phyloP scores from a whole-genome alignment of 495 filamentous ascomycete genomes.

The Platismatia glauca region DNA sequence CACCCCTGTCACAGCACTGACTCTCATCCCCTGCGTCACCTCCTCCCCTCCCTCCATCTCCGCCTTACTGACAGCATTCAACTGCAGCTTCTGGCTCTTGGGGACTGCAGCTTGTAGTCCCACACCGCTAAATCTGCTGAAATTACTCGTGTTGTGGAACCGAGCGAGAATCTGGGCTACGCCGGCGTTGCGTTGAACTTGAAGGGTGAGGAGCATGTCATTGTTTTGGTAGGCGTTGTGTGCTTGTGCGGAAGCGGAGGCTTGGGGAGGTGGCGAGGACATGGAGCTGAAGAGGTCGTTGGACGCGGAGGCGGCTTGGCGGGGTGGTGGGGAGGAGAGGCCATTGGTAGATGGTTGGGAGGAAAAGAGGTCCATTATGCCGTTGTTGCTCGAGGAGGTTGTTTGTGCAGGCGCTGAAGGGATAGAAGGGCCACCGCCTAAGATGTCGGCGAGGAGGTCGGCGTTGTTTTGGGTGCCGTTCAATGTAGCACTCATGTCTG shows the following conservation, averaged over 20 bases:
- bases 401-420: slow-evolving; percentile 36
- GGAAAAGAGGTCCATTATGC: slow-evolving; percentile 83
- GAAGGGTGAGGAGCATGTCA: slow-evolving; percentile 66
- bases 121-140: slow-evolving; percentile 56
- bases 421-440: slow-evolving; percentile 45
- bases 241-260: slow-evolving; percentile 30
- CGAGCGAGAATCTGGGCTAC: slow-evolving; percentile 68
- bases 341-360: slow-evolving; percentile 35
- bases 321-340: slow-evolving; percentile 31
- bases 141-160: slow-evolving; percentile 67
- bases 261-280: slow-evolving; percentile 40
- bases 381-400: slow-evolving; percentile 57
- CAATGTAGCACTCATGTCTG: slow-evolving; percentile 31
- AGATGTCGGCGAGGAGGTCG: slow-evolving; percentile 82
- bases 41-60: slow-evolving; percentile 71
- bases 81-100: slow-evolving; percentile 84
- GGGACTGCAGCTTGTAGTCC: slow-evolving; percentile 90
- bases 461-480: slow-evolving; percentile 65
- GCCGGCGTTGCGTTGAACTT: slow-evolving; percentile 68
- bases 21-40: slow-evolving; percentile 79
- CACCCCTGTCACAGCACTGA: slow-evolving; percentile 77
- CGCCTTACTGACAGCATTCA: slow-evolving; percentile 73
- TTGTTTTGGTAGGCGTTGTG: slow-evolving; percentile 80
- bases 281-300: slow-evolving; percentile 41
- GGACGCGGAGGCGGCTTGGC: slow-evolving; percentile 35